Evolutionary conservation across 192 early-diverging fungal genomes (phyloP), one percentile per base, ranked within the genome.

Genomic region (Coemansia sp.): DNA sequence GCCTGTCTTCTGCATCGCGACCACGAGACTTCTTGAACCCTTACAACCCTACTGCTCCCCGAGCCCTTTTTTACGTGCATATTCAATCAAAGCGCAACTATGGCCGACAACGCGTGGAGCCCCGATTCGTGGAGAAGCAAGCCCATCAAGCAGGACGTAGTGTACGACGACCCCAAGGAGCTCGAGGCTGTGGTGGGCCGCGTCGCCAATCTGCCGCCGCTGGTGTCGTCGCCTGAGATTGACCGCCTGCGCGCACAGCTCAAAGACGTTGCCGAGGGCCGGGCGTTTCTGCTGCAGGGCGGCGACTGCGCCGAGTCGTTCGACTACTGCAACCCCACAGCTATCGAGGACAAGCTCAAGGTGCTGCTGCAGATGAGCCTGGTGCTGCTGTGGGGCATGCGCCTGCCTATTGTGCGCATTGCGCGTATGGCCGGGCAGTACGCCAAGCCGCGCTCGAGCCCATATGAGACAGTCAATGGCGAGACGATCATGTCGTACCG

Each of bases 391-490:
- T 97, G 94, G 94, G 97, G 97, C 49, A 90, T 90, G 45, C 86
- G 95, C 19, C 93, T 92, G 66, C 88, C 94, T 6, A 89, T 99
- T 26, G 93, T 96, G 35, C 88, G 97, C 51, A 97, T 99, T 65
- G 97, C 94, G 22, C 90, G 97, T 60, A 98, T 99, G 94, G 95
- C 93, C 17, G 97, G 96, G 3, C 94, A 98, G 82, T 98, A 98
- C 79, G 96, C 96, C 50, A 98, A 98, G 84, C 96, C 96, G 12
- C 87, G 96, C 54, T 95, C 93, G 39, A 94, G 88, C 73, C 89
- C 94, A 2, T 93, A 84, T 37, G 97, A 99, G 68, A 89, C 87
- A 58, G 79, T 92, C 39, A 82, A 94, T 68, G 96, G 95, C 56
- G 79, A 86, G 53, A 85, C 90, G 60, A 91, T 96, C 64, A 65